Evolutionary conservation across 306 rosid species (phyloP), one percentile per base, ranked within the genome.

Genomic region (Acacia confusa): DNA sequence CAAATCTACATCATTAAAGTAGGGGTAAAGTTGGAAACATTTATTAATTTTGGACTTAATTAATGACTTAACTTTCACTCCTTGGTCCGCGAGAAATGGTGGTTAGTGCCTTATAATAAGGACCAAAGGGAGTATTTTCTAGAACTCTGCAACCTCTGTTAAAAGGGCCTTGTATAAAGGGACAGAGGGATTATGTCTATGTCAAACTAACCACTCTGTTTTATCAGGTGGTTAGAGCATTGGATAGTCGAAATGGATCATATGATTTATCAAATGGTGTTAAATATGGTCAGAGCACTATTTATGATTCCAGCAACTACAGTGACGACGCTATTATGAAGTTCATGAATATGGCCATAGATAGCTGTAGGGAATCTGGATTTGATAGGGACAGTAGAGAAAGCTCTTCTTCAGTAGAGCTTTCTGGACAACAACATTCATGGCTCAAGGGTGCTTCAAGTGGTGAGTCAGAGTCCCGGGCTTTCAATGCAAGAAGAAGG

Each of bases 191-290:
- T 19, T 52, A 43, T 78, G 50, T 71, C 45, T 19, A 43, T 44
- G 57, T 73, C 58, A 61, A 38, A 47, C 40, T 79, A 45, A 72
- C 60, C n/a, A 19, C 24, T 52, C 61, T 66, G 25, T 70, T 77
- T 68, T 20, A 72, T 85, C 90, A 95, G 99, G 90, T 95, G 85
- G 91, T 83, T 27, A 95, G 97, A 86, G 90, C 96, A 80, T 77
- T 95, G 75, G 99, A 95, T 58, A 76, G 84, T 74, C 93, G 88
- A 78, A 89, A 88, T 16, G 90, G 90, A 79, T 44, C 81, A 69
- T 81, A 69, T 58, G 98, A 93, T 87, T 91, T 96, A 71, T 88
- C 97, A 1, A 93, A 96, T 77, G 99, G 99, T 44, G 91, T 96
- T 60, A 96, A 87, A 81, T 92, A 82, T 81, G 99, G 99, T 6